Conservation (phyloP, 805 yeast genomes). For the Pichia phayaonensis region DNA sequence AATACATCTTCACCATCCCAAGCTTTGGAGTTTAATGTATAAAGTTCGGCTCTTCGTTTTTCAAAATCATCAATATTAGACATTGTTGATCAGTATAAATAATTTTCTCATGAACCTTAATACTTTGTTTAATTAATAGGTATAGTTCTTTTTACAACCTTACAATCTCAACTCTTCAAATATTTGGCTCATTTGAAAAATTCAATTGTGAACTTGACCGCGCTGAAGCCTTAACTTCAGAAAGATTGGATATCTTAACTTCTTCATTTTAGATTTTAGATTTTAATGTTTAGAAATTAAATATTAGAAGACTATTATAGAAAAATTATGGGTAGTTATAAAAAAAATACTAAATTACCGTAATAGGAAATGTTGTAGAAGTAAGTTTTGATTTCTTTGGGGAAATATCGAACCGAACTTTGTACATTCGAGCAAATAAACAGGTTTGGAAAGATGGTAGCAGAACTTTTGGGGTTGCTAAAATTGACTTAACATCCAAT, state of each 20-base stretch:
- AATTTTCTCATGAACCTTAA: neutral
- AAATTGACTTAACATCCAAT: neutral
- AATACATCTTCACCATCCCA: conserved; percentile 42
- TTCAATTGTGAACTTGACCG: neutral
- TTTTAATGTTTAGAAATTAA: neutral
- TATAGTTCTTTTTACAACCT: neutral
- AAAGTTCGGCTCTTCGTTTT: conserved; percentile 26
- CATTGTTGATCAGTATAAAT: neutral
- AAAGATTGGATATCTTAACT: too few relatives aligned
- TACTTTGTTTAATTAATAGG: neutral
- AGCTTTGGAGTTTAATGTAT: conserved; percentile 37
- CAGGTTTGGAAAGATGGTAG: conserved; percentile 12
- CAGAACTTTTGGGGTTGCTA: conserved; percentile 1
- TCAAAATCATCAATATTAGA: conserved; percentile 12
- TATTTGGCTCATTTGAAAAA: neutral
- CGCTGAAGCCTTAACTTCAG: neutral
- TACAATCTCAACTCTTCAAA: neutral
- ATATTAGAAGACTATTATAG: neutral
- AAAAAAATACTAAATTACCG: conserved; percentile 7
- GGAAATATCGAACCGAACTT: neutral
- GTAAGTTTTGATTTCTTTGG: neutral
- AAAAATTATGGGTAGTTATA: neutral
- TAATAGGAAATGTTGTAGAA: conserved; percentile 4
- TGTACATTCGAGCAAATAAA: conserved; percentile 6
- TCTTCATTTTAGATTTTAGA: too few relatives aligned